Evolutionary conservation across 2,329 filamentous ascomycete genomes (phyloP), one percentile per base, ranked within the genome.

Genomic region (Cadophora luteo-olivacea): DNA sequence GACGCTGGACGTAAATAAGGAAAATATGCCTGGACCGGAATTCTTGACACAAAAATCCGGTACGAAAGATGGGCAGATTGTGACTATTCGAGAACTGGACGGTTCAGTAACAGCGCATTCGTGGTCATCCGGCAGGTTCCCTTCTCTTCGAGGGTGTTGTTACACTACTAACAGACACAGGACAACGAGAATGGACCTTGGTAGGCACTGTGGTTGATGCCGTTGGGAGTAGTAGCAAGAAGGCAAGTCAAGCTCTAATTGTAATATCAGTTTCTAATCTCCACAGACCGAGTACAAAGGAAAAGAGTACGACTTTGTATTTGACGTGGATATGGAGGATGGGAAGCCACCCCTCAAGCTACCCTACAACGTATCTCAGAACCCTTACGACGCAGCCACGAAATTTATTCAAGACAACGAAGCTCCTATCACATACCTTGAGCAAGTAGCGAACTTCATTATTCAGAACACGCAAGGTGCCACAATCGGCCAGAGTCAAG

Each of bases 131-230:
- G 64, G 75, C 74, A 68, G 65, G 73, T 67, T 5, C 29, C 29
- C 29, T 29, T 29, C 29, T 29, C 29, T 29, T 29, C 29, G 29
- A 29, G 29, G 29, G 3, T 38, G 12, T 4, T 3, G 9, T 11
- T 9, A 38, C 16, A 41, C 45, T 29, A 3, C 64, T 72, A 41
- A 72, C 64, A 19, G 58, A 22, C 36, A 74, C 80, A 75, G 82
- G 75, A 82, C 87, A 72, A 85, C 90, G 70, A 85, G 88, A 94
- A 78, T 97, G 94, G 94, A 84, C 93, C 67, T 91, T 91, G 70
- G 91, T 98, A 9, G 96, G 96, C n/a, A 97, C 94, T 0, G 94
- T 99, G 0, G 96, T 98, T 12, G 93, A 97, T 74, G 89, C 93
- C 3, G 92, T 91, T 5, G 93, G 91, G 48, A 97, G 93, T 77